Base-by-base conservation (phyloP, 306 rosid genomes). In the Vigna angularis region DNA sequence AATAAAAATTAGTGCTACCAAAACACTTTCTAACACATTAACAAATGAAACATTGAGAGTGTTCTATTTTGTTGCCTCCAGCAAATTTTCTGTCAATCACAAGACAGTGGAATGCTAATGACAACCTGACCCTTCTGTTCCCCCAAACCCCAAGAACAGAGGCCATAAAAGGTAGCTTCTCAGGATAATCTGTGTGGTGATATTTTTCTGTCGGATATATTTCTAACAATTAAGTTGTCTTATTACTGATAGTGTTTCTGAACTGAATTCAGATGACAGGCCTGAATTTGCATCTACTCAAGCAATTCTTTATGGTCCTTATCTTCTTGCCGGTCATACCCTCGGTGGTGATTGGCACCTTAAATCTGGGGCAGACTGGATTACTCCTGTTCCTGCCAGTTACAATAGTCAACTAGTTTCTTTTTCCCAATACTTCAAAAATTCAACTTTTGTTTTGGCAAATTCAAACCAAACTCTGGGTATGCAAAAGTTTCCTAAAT, bases 241-340 rank as follows among this genome's bases (percentile, higher is more conserved):
- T 40, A 61, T 49, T 26, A 65, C 82, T 83, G 75, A 82, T 30
- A 18, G n/a, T 81, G 66, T 84, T 50, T 51, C 78, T 61, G 48
- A 67, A 59, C 57, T 11, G 66, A 85, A 84, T 82, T 72, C 96
- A 96, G 99, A 96, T 82, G 97, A 93, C 62, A 86, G 97, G 68
- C 71, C 89, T 20, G 83, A 86, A 77, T 87, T 64, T 75, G 86
- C 90, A 70, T 85, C 93, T 26, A n/a, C 90, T 66, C 87, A 89
- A 62, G 97, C 97, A 38, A 90, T 90, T 81, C 93, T 91, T 2
- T 91, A 85, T 53, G 98, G 98, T 32, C 97, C 96, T 0, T 88
- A 86, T 84, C 93, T 93, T 64, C 97, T 91, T 7, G 92, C 86
- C 0, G 97, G 89, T 62, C 88, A 91, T 73, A 88, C 91, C 16